Base-by-base conservation (phyloP, 257 asterid genomes). In the Fraxinus quadrangulata region DNA sequence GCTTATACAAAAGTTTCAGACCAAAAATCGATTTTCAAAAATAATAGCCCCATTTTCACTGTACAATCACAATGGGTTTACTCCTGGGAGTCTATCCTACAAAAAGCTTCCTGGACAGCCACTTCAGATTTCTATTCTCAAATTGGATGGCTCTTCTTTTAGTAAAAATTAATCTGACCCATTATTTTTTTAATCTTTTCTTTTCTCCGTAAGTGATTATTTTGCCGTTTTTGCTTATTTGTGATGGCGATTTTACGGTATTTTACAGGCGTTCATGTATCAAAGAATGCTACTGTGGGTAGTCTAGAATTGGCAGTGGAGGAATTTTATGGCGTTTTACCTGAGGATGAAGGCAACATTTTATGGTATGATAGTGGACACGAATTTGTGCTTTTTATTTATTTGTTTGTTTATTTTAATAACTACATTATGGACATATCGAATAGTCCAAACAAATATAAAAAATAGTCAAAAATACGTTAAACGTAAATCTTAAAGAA, bases 121-220 rank as follows among this genome's bases (percentile, higher is more conserved):
- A 51, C 87, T 87, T 83, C 83, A 51, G 11, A 88, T 90, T 78
- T 72, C 86, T 70, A 87, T 90, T 63, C 89, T 83, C 76, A 88
- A 87, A 84, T 79, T 90, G 84, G 96, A 90, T 39, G 93, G 93
- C 72, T 83, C 89, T 51, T 87, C 85, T 63, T 88, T 90, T 30
- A 76, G 96, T 90, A 85, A 82, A 37, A n/a, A n/a, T 13, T 45
- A 39, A 49, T 70, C 1, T 37, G n/a, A 17, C 23, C 34, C 4
- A 6, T 7, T 11, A 17, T 34, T 45, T 28, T 67, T 54, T 3
- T 4, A 28, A 33, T 68, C 33, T 6, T 83, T 85, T 65, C 19
- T 75, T 71, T 66, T 26, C 47, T 72, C 11, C 5, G 59, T 8
- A 10, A 10, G 8, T 7, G 10, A 47, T 39, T 66, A 5, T 75